phyloP scores from a whole-genome alignment of 176 grass and related monocot genomes.

The Carex cristatella region DNA sequence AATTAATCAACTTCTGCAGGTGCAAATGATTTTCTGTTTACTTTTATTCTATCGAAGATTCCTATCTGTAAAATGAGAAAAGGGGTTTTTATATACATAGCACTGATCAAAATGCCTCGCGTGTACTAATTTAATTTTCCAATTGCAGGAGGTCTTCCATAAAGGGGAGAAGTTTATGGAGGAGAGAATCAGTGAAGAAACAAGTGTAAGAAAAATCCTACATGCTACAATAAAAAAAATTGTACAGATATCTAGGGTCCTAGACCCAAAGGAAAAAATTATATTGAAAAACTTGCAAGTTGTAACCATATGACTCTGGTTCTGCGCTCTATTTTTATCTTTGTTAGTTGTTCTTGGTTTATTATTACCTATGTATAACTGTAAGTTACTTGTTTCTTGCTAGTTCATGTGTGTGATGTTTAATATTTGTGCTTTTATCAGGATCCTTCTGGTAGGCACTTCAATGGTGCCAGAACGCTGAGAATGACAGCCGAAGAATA shows the following conservation, averaged over 20 bases:
- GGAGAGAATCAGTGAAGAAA: neutral
- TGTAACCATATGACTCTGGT: neutral
- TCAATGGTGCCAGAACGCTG: conserved; percentile 1
- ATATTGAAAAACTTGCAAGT: neutral
- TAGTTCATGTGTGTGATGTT: neutral
- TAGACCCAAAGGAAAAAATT: neutral
- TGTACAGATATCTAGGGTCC: neutral
- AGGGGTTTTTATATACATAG: neutral
- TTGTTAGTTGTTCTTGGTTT: neutral
- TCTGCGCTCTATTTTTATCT: neutral
- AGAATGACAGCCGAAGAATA: neutral
- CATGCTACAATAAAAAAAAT: no score
- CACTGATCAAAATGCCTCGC: neutral
- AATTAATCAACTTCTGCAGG: conserved; percentile 51
- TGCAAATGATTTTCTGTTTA: conserved; percentile 33
- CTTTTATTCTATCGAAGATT: conserved; percentile 24
- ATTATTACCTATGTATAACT: conserved; percentile 14
- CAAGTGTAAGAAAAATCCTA: neutral
- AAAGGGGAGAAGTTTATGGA: conserved; percentile 33
- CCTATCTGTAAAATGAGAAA: neutral
- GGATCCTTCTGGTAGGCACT: neutral
- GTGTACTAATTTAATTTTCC: conserved; percentile 12
- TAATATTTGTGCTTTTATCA: conserved; percentile 16
- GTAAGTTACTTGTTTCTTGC: conserved; percentile 7
- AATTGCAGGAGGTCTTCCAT: conserved; percentile 34